These are phyloP conservation scores for Rhizopogon parksii DNA, from an alignment of 1,284 basidiomycete species.

Conservation along the genomic window DNA sequence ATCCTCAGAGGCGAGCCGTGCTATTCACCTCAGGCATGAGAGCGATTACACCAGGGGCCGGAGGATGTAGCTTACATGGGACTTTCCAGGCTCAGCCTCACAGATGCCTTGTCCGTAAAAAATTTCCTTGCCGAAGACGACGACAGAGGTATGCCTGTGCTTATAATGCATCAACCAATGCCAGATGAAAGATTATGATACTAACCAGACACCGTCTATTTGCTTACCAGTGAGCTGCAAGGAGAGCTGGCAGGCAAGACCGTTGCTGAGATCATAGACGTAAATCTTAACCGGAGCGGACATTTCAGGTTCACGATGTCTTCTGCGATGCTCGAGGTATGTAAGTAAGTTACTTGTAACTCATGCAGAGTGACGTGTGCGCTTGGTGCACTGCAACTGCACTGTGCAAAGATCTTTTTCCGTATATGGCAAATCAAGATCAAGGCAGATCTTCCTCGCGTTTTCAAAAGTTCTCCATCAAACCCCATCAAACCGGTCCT, in stretches of 20 bases:
- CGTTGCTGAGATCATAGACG: constrained; percentile 86
- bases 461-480: background rate
- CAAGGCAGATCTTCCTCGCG: background rate
- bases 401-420: background rate
- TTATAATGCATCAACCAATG: constrained; percentile 8
- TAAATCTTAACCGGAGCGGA: constrained; percentile 61
- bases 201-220: constrained; percentile 84
- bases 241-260: constrained; percentile 73
- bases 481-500: background rate
- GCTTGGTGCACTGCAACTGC: too few species aligned
- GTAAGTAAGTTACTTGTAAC: too few species aligned
- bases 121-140: constrained; percentile 78
- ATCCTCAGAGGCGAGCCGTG: constrained; percentile 74
- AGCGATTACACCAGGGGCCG: too few species aligned
- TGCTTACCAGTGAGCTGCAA: constrained; percentile 75
- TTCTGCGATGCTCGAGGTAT: background rate
- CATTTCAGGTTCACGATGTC: constrained; percentile 12
- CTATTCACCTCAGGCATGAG: constrained; percentile 29
- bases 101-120: constrained; percentile 87
- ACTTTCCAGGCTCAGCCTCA: constrained; percentile 60
- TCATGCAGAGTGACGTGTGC: too few species aligned
- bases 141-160: constrained; percentile 81
- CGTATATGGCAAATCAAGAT: background rate
- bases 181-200: constrained; percentile 5
- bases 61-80: constrained; percentile 52